These are phyloP conservation scores for Hymenoscyphus infarciens DNA, from an alignment of 2,329 filamentous ascomycete species.

Conservation along the genomic window DNA sequence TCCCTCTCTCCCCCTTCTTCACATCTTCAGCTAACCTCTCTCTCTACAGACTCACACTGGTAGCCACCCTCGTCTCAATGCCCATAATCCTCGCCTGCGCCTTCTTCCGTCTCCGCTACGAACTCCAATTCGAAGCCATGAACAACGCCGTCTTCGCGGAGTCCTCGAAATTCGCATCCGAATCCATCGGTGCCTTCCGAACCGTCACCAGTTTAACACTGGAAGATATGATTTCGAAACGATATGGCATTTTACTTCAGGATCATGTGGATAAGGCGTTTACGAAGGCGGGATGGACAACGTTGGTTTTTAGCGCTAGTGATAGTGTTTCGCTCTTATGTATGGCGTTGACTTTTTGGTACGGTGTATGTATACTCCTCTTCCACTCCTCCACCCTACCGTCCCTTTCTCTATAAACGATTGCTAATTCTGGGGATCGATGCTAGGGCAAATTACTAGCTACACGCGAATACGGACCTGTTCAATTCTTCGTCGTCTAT, in stretches of 20 bases:
- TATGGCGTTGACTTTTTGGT: slow-evolving; percentile 59
- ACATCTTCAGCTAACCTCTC: neutral
- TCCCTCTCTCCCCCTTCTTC: neutral
- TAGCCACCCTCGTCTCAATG: slow-evolving; percentile 58
- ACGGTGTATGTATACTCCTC: slow-evolving; percentile 21
- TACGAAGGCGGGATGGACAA: slow-evolving; percentile 45
- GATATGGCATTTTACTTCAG: slow-evolving; percentile 46
- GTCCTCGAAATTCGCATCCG: slow-evolving; percentile 60
- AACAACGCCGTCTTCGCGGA: slow-evolving; percentile 56
- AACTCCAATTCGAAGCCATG: slow-evolving; percentile 53
- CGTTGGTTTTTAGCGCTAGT: slow-evolving; percentile 49
- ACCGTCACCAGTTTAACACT: slow-evolving; percentile 58
- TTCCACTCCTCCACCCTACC: no score
- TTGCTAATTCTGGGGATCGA: no score
- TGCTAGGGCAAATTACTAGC: slow-evolving; percentile 44
- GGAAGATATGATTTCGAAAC: slow-evolving; percentile 52
- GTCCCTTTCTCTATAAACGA: no score
- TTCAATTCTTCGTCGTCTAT: slow-evolving; percentile 53
- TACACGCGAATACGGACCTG: slow-evolving; percentile 39
- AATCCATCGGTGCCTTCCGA: slow-evolving; percentile 59
- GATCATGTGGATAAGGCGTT: slow-evolving; percentile 47
- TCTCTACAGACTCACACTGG: slow-evolving; percentile 57
- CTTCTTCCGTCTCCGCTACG: slow-evolving; percentile 50
- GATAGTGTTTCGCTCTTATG: slow-evolving; percentile 54
- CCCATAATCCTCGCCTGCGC: slow-evolving; percentile 45